Base-by-base conservation (phyloP, 305 asterid genomes). In the Nicotiana rustica region DNA sequence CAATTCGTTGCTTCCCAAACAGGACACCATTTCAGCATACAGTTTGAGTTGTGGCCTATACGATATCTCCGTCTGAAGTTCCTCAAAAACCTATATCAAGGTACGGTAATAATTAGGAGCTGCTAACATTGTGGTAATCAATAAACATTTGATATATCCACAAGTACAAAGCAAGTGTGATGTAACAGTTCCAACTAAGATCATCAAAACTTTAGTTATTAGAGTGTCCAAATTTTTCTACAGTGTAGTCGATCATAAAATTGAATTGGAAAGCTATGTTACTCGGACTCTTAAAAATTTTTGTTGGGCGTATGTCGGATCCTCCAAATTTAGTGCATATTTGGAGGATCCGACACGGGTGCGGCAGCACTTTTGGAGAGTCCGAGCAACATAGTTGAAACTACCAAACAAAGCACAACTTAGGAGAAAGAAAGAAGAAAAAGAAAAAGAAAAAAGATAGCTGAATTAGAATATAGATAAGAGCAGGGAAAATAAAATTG, bases 21-120 rank as follows among this genome's bases (percentile, higher is more conserved):
- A 91, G 47, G 93, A 84, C 55, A 90, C 88, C 79, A 90, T 88
- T 82, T 93, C 95, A 59, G 94, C 88, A 85, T 90, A 90, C 78
- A 92, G 67, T 29, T 83, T 82, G 84, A 89, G 78, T 82, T 87
- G 88, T 66, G 95, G 95, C 85, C 81, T 88, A 81, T 93, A 93
- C 89, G 94, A 89, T 65, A 82, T 86, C 90, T 93, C 97, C 69
- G 87, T 87, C 83, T 84, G 88, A 65, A 93, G 78, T 82, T 93
- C 93, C 88, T 86, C 91, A 18, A 93, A 93, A 44, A 91, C 95
- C 97, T 93, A 71, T 49, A 86, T 25, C 83, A 82, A 62, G 60
- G 57, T 69, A 81, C 33, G 59, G 31, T 76, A 83, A 59, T 55
- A 21, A 78, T 59, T 67, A 52, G 56, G 79, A 41, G 36, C 71